Evolutionary conservation across 805 yeast genomes (phyloP).

Genomic region (Jamesozyma jinghongensis): DNA sequence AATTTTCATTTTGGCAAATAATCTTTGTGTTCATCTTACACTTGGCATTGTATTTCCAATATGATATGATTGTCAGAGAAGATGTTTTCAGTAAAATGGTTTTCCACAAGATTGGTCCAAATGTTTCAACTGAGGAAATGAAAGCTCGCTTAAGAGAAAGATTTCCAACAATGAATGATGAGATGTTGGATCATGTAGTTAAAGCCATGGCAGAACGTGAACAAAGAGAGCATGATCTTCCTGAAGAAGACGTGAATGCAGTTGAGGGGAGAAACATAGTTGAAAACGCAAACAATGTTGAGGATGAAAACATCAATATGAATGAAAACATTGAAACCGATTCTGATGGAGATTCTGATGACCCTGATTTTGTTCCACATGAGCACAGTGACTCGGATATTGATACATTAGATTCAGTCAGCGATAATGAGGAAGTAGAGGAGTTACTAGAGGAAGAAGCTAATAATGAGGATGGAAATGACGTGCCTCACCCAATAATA

Average conservation of each 20-base stretch:
- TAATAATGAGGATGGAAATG: conserved; percentile 10
- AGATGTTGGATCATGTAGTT: conserved; percentile 23
- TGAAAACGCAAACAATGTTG: conserved; percentile 7
- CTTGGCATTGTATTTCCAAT: conserved; percentile 45
- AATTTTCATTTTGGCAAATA: conserved; percentile 31
- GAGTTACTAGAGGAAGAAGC: conserved; percentile 7
- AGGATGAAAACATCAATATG: conserved; percentile 3
- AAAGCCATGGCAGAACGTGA: conserved; percentile 23
- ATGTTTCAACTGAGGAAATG: conserved; percentile 23
- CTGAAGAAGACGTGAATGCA: conserved; percentile 6
- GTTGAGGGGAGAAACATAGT: conserved; percentile 1
- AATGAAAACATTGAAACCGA: conserved; percentile 2
- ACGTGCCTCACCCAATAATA: conserved; percentile 6
- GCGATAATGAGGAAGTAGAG: conserved; percentile 1
- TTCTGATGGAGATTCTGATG: conserved; percentile 24
- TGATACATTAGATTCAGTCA: conserved; percentile 10
- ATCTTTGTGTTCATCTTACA: conserved; percentile 34
- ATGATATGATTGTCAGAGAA: conserved; percentile 65
- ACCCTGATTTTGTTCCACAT: conserved; percentile 20
- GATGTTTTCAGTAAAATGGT: conserved; percentile 56
- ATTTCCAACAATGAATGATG: conserved; percentile 29
- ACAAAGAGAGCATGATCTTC: conserved; percentile 13
- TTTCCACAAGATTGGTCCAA: conserved; percentile 48
- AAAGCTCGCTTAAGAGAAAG: conserved; percentile 23
- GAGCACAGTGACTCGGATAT: conserved; percentile 10